Base-by-base conservation (phyloP, 176 grass and related monocot genomes). In the Bromus sterilis region DNA sequence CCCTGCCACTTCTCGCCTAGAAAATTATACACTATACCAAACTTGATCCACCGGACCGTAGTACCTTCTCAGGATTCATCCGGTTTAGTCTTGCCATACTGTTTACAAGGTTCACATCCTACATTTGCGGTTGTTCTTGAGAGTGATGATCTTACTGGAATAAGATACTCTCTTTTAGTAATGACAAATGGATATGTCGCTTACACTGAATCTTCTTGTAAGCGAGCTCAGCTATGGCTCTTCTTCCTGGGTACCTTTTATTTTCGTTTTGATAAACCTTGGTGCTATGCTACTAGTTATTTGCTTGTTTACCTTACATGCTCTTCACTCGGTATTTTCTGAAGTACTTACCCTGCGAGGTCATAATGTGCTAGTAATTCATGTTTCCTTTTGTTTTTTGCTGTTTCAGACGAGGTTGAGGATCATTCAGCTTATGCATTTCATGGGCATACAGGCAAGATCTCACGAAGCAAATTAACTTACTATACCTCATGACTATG, bases 401-500 rank as follows among this genome's bases (percentile, higher is more conserved):
- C 36, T 83, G 67, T 76, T 66, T 25, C 58, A 58, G 80, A 81
- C 53, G 80, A 81, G 48, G 29, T 64, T 13, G 71, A 88, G 24
- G 67, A 71, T 51, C 67, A 85, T 71, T 86, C 91, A 29, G 39
- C 55, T 60, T 86, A 91, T 44, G 39, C 51, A 61, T 94, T 94
- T 48, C 30, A 55, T 56, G 82, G 86, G 30, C 91, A 94, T 86
- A 75, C 76, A 82, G 88, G 91, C 59, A 88, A 76, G 60, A 36
- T 74, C 11, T 62, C 34, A 7, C 20, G 20, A 9, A 53, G 26
- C 64, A 46, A 75, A 75, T 29, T 51, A 11, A 32, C 41, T 46
- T 63, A 10, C 1, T 3, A 78, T 4, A 32, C 48, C 23, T 74
- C 56, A 21, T 74, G 35, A 33, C 25, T 67, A 39, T 79, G 39